Evolutionary conservation across 495 filamentous ascomycete genomes (phyloP).

Genomic region (Aspergillus saccharolyticus): DNA sequence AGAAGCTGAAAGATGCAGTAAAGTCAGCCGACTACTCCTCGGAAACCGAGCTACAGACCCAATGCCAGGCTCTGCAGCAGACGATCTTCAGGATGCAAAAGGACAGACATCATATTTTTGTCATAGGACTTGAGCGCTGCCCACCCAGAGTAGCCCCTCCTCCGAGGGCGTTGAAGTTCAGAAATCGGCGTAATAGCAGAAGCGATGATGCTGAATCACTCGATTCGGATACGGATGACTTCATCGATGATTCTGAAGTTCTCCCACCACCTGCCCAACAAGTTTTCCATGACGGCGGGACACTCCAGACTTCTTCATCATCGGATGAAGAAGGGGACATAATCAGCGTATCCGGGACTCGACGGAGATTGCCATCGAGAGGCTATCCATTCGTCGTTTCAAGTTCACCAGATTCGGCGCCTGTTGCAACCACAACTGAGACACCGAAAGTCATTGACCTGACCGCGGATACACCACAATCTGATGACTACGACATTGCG

Average conservation of each 20-base stretch:
- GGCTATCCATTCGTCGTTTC: constrained; percentile 8
- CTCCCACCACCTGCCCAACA: background rate
- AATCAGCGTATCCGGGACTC: constrained; percentile 20
- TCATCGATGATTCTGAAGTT: constrained; percentile 32
- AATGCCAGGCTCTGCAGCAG: constrained; percentile 52
- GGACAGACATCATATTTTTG: constrained; percentile 46
- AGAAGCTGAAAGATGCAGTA: constrained; percentile 47
- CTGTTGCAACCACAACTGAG: constrained; percentile 4
- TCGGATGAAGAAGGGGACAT: constrained; percentile 28
- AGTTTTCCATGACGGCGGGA: constrained; percentile 15
- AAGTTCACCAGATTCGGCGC: constrained; percentile 11
- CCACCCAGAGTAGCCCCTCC: constrained; percentile 42
- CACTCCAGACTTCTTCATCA: constrained; percentile 17
- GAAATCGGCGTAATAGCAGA: constrained; percentile 15
- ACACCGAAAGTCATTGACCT: constrained; percentile 26
- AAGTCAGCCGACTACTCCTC: constrained; percentile 44
- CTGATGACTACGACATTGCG: constrained; percentile 22
- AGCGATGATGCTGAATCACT: constrained; percentile 42
- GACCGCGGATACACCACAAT: constrained; percentile 20
- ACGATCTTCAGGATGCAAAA: constrained; percentile 57
- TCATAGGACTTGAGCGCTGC: constrained; percentile 44
- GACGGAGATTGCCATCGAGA: constrained; percentile 9
- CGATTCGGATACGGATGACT: constrained; percentile 30
- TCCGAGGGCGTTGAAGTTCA: constrained; percentile 20
- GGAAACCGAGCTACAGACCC: constrained; percentile 40